Conservation (phyloP, 208 protist genomes). For the Blechomonas ayalai region DNA sequence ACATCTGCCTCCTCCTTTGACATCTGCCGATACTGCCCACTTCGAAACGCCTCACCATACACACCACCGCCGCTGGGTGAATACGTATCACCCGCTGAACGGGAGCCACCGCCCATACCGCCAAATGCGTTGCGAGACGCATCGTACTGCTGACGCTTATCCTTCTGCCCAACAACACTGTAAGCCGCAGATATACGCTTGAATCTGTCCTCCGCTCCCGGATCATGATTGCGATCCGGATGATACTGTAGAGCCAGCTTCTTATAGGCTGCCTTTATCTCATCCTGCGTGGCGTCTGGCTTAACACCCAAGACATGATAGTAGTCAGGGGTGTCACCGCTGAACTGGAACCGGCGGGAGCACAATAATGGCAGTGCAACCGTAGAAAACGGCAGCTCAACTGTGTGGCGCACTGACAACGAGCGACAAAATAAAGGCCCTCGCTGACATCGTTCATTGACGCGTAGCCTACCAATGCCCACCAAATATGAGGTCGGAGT, state of each 20-base stretch:
- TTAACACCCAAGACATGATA: conserved; percentile 75
- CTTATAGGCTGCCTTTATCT: conserved; percentile 90
- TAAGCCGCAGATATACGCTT: conserved; percentile 84
- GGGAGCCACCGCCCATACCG: conserved; percentile 15
- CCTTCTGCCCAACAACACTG: conserved; percentile 70
- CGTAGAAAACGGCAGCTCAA: no score
- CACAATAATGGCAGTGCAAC: conserved; percentile 3
- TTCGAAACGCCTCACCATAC: conserved; percentile 2
- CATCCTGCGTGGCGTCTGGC: conserved; percentile 63
- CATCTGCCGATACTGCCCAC: conserved; percentile 61
- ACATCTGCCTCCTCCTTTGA: conserved; percentile 81
- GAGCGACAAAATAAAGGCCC: neutral
- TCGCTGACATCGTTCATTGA: no score
- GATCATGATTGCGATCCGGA: conserved; percentile 81
- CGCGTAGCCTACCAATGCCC: no score
- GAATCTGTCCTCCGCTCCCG: conserved; percentile 83
- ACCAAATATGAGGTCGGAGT: no score
- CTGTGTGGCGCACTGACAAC: neutral
- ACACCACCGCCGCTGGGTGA: conserved; percentile 1
- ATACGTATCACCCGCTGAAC: conserved; percentile 5
- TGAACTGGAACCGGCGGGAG: conserved; percentile 12
- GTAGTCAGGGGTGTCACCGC: conserved; percentile 29
- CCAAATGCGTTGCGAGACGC: conserved; percentile 25
- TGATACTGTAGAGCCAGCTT: conserved; percentile 86
- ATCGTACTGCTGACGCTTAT: conserved; percentile 75